Evolutionary conservation across 805 yeast species (phyloP).

Genomic region (Ogataea trehalophila): DNA sequence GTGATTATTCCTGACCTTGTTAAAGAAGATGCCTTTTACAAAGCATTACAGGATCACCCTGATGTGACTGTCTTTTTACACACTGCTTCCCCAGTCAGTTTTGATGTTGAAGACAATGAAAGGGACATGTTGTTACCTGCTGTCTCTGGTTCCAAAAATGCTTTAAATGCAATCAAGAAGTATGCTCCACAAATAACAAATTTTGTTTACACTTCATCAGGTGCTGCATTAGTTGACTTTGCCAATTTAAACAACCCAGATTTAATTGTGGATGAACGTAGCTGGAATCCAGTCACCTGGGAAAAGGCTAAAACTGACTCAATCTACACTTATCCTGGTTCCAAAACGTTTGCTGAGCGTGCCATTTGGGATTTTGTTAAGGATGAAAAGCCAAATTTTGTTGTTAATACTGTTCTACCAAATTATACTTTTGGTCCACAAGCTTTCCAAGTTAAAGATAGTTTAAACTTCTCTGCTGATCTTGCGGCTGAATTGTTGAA

Average conservation of each 20-base stretch:
- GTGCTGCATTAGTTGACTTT: constrained; percentile 37
- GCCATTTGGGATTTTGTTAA: no score
- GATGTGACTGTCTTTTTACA: constrained; percentile 43
- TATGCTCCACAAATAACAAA: constrained; percentile 41
- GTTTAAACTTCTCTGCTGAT: no score
- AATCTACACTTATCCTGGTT: constrained; percentile 34
- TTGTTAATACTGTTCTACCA: no score
- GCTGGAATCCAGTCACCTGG: constrained; percentile 36
- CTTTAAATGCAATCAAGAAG: constrained; percentile 39
- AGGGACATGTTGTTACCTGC: constrained; percentile 57
- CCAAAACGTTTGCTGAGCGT: constrained; percentile 56
- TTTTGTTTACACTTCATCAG: constrained; percentile 56
- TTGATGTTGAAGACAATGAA: constrained; percentile 36
- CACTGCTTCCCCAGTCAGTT: constrained; percentile 39
- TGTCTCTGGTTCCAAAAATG: constrained; percentile 46
- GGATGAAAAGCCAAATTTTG: no score
- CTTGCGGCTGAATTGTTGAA: no score
- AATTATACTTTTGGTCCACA: no score
- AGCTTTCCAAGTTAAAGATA: no score
- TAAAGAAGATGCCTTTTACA: constrained; percentile 42
- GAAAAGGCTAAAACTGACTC: constrained; percentile 25
- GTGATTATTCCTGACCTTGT: no score
- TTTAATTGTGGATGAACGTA: constrained; percentile 25
- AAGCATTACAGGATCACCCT: constrained; percentile 35
- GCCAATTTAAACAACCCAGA: constrained; percentile 3